A percentile compares a stretch with the other conserved stretches of the same genome.
Evolutionary conservation across 139 green algal genomes (phyloP).

Genomic region (Volvox reticuliferus): DNA sequence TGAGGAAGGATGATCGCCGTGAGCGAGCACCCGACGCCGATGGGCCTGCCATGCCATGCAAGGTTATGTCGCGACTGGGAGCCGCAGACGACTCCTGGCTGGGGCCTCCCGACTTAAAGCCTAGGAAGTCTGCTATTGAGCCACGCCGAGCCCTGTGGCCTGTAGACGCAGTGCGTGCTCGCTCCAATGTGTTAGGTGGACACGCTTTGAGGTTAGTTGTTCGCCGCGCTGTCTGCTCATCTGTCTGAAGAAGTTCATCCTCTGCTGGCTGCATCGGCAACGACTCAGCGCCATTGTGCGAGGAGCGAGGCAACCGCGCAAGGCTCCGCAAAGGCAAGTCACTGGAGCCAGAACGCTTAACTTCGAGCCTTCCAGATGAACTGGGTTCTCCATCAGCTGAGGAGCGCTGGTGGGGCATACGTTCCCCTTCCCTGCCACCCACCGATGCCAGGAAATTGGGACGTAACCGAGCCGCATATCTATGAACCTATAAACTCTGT

Average conservation of each 20-base stretch:
- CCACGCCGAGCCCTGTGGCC: neutral
- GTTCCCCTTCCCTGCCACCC: conserved; percentile 15
- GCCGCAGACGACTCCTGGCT: neutral
- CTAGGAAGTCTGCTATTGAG: conserved; percentile 10
- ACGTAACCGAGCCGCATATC: neutral
- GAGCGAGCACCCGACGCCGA: neutral
- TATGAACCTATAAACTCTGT: neutral
- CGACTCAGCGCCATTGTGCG: neutral
- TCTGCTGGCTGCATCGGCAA: neutral
- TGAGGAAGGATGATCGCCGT: conserved; percentile 1
- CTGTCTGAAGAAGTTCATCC: conserved; percentile 1
- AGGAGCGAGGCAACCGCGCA: neutral
- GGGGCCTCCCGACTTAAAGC: neutral
- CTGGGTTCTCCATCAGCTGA: conserved; percentile 5
- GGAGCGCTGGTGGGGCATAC: conserved; percentile 1
- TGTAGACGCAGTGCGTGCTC: neutral
- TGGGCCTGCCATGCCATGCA: neutral
- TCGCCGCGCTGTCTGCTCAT: neutral
- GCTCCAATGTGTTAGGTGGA: neutral
- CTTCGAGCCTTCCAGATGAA: neutral
- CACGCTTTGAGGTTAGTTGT: neutral
- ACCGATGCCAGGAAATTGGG: neutral
- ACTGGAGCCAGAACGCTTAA: neutral
- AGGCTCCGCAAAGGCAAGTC: neutral
- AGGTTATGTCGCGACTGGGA: conserved; percentile 2